Base-by-base conservation (phyloP, 179 eudicot species). In the Spergularia azorica region DNA sequence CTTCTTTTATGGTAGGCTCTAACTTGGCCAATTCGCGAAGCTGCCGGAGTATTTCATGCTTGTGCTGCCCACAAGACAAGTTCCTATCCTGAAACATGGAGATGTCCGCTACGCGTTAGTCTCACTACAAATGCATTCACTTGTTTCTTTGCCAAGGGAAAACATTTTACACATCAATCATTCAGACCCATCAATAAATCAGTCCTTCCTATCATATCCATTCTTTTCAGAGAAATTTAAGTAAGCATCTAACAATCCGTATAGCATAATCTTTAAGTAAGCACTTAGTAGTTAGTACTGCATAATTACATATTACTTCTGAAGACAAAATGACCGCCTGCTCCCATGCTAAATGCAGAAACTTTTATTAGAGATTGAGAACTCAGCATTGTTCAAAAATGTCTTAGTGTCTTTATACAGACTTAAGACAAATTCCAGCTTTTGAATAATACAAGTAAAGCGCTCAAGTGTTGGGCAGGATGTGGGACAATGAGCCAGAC, bases 61-160 rank as follows among this genome's bases (percentile, higher is more conserved):
- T 92, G 83, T 92, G 88, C 76, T 83, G 79, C 72, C 98, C 98
- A 84, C 92, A 88, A 61, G 85, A 83, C 70, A 88, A 83, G 85
- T 92, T 92, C 50, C 92, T 89, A 70, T 92, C 91, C 98, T 95
- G 83, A 70, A 55, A 36, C 50, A 77, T 18, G 10, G 9, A 63
- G 43, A 32, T 18, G 13, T 4, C 57, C 16, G 2, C 58, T 78
- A 38, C 71, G 55, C 76, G 80, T 83, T 46, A 77, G 26, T 17
- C 50, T 21, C 67, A 11, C 46, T 5, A 11, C 1, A 20, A 20
- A 61, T 3, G 10, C 51, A 67, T 55, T 59, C 54, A 9, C 63
- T 54, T 21, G 32, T 46, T 46, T 46, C 0, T 46, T 58, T 63
- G 66, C 20, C 41, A 51, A n/a, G 11, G 58, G 36, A n/a, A 26